Conservation (phyloP, 23 red algal species). For the Gracilaria caudata region DNA sequence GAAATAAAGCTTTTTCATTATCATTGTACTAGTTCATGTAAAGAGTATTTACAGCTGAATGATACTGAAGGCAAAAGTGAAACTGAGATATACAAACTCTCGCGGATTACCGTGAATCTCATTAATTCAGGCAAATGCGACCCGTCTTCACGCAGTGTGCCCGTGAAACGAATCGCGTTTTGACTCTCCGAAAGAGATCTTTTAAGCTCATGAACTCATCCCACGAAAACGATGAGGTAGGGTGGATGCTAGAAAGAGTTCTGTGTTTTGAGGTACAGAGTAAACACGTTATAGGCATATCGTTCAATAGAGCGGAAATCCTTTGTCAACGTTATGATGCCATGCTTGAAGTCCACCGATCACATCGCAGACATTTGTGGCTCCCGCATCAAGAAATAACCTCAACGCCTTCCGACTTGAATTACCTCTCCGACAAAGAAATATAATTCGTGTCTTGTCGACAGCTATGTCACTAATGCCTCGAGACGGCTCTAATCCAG, state of each 20-base stretch:
- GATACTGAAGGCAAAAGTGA: too few species aligned
- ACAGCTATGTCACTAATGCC: background rate
- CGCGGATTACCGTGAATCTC: too few species aligned
- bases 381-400: conserved; percentile 13
- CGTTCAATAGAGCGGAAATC: conserved; percentile 57
- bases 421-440: conserved; percentile 60
- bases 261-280: background rate
- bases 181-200: too few species aligned
- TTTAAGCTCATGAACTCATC: too few species aligned
- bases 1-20: too few species aligned
- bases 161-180: too few species aligned
- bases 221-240: too few species aligned
- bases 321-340: conserved; percentile 54
- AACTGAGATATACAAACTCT: too few species aligned
- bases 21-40: too few species aligned
- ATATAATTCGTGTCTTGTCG: background rate
- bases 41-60: too few species aligned
- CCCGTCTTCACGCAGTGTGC: too few species aligned
- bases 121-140: too few species aligned
- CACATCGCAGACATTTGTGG: conserved; percentile 47
- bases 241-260: background rate
- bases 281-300: background rate
- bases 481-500: conserved; percentile 24
- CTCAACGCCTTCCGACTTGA: conserved; percentile 35
- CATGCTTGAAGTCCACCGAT: conserved; percentile 51